phyloP scores from a whole-genome alignment of 257 asterid genomes.

The Solanum medicagineum region DNA sequence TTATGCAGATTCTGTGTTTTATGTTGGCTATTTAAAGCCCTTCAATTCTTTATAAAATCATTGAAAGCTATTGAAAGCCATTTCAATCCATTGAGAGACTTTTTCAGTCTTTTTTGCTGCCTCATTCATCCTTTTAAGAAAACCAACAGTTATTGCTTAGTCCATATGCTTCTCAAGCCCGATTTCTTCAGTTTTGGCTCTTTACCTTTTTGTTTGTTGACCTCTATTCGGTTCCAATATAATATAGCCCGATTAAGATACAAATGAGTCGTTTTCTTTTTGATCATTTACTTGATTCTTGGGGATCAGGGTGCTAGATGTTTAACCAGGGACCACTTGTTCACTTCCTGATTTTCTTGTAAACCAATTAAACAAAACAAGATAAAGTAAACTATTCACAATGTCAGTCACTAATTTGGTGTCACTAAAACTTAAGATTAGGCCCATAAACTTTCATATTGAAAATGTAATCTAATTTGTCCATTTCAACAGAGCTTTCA shows the following conservation, averaged over 20 bases:
- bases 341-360: slow-evolving; percentile 15
- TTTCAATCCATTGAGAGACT: too few relatives aligned
- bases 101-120: too few relatives aligned
- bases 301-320: not conserved
- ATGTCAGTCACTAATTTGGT: not conserved
- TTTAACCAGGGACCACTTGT: slow-evolving; percentile 45
- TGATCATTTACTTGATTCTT: not conserved
- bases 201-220: not conserved
- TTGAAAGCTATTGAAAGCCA: too few relatives aligned
- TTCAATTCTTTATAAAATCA: too few relatives aligned
- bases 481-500: not conserved
- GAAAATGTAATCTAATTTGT: not conserved
- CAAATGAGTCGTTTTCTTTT: not conserved
- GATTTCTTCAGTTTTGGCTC: not conserved
- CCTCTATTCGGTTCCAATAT: not conserved
- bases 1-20: too few relatives aligned
- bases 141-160: not conserved
- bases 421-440: not conserved
- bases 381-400: not conserved
- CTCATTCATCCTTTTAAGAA: too few relatives aligned
- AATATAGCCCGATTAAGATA: not conserved
- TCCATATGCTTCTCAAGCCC: not conserved
- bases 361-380: not conserved
- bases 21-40: too few relatives aligned
- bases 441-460: not conserved